These are phyloP conservation scores for Sphenostylis stenocarpa DNA, from an alignment of 306 rosid species.

Conservation along the genomic window DNA sequence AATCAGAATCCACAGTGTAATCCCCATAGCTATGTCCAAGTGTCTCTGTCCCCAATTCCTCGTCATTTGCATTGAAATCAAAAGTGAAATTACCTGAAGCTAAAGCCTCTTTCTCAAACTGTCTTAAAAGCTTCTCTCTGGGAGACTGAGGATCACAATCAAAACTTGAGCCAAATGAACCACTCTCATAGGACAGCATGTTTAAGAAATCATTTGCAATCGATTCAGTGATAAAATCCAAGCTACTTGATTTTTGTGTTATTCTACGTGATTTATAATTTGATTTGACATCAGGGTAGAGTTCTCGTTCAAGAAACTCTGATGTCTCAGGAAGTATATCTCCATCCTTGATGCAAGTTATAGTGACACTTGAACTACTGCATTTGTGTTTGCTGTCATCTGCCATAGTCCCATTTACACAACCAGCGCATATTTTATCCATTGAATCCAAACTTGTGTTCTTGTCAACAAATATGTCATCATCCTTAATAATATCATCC, in stretches of 20 bases:
- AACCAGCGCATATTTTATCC: slow-evolving; percentile 25
- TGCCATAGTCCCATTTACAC: slow-evolving; percentile 20
- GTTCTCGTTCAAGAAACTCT: slow-evolving; percentile 31
- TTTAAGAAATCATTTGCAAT: slow-evolving; percentile 70
- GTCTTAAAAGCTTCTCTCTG: slow-evolving; percentile 67
- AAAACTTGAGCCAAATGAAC: slow-evolving; percentile 42
- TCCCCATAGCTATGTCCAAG: slow-evolving; percentile 13
- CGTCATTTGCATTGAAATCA: slow-evolving; percentile 43
- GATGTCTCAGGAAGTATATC: slow-evolving; percentile 36
- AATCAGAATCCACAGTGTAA: slow-evolving; percentile 46
- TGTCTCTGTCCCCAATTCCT: slow-evolving; percentile 38
- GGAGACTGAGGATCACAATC: slow-evolving; percentile 66
- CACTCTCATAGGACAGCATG: slow-evolving; percentile 51
- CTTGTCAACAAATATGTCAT: slow-evolving; percentile 35
- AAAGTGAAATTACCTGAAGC: slow-evolving; percentile 44
- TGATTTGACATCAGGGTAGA: slow-evolving; percentile 33
- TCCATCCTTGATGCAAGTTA: slow-evolving; percentile 32
- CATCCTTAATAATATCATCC: slow-evolving; percentile 51
- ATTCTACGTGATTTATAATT: slow-evolving; percentile 40
- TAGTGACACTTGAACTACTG: slow-evolving; percentile 32
- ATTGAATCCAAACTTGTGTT: slow-evolving; percentile 29
- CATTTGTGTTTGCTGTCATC: slow-evolving; percentile 36
- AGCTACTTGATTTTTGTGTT: slow-evolving; percentile 48
- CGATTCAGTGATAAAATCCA: slow-evolving; percentile 59
- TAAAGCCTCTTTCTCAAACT: slow-evolving; percentile 67